A percentile compares a stretch with the other conserved stretches of the same genome.
These are phyloP conservation scores for Phialophora chinensis DNA, from an alignment of 2,329 filamentous ascomycete species.

Conservation along the genomic window DNA sequence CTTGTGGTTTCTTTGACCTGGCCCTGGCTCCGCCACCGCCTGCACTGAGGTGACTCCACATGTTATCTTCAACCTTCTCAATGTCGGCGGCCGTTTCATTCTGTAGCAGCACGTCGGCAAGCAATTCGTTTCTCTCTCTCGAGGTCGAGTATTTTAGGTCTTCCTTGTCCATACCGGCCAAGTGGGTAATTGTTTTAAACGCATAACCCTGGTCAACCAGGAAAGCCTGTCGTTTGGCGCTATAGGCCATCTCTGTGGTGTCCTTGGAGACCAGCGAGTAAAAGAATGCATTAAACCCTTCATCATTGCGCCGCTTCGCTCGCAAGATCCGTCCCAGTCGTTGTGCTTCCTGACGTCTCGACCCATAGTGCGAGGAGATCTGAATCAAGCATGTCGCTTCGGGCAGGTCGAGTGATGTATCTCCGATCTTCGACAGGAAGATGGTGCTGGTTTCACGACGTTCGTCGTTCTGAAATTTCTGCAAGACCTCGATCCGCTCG, in stretches of 20 bases:
- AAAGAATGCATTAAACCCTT: constrained; percentile 99
- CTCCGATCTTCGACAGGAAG: constrained; percentile 96
- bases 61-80: constrained; percentile 71
- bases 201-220: constrained; percentile 97
- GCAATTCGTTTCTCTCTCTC: constrained; percentile 79
- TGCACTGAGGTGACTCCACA: constrained; percentile 64
- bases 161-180: constrained; percentile 85
- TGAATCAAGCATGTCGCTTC: constrained; percentile 97
- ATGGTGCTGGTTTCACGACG: constrained; percentile 76
- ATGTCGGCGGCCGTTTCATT: constrained; percentile 75
- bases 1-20: constrained; percentile 43
- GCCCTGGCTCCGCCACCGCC: constrained; percentile 36
- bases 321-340: constrained; percentile 89
- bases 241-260: constrained; percentile 97
- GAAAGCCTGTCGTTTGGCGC: constrained; percentile 94
- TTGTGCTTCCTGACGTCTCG: constrained; percentile 94
- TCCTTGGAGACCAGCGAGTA: constrained; percentile 97
- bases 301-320: constrained; percentile 94
- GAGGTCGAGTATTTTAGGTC: constrained; percentile 80
- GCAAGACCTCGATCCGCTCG: constrained; percentile 84
- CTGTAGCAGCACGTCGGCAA: constrained; percentile 87
- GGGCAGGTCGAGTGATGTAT: constrained; percentile 95
- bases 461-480: constrained; percentile 94
- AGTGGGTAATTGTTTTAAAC: constrained; percentile 97
- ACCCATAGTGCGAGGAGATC: constrained; percentile 96